Evolutionary conservation across 2,329 filamentous ascomycete genomes (phyloP).

Genomic region (Apiospora koreana): DNA sequence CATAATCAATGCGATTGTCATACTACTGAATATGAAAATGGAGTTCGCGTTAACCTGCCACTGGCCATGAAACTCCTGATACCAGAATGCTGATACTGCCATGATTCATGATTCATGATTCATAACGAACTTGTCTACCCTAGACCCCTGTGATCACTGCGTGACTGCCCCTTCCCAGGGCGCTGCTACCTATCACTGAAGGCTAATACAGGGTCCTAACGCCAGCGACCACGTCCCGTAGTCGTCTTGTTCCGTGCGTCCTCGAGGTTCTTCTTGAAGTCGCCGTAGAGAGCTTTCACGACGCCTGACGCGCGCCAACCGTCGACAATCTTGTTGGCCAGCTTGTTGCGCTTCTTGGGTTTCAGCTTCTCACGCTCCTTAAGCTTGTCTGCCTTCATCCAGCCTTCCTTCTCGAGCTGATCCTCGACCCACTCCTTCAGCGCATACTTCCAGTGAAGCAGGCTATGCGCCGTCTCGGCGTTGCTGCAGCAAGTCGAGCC

Average conservation of each 20-base stretch:
- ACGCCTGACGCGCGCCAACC: slow-evolving; percentile 61
- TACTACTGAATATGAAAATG: too few relatives aligned
- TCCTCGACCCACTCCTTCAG: slow-evolving; percentile 72
- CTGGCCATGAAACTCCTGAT: background rate
- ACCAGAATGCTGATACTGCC: background rate
- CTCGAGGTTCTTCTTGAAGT: slow-evolving; percentile 66
- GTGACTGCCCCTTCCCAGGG: too few relatives aligned
- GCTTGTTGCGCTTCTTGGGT: slow-evolving; percentile 56
- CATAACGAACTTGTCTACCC: background rate
- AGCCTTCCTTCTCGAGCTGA: slow-evolving; percentile 58
- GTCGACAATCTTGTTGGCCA: slow-evolving; percentile 65
- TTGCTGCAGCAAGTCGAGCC: slow-evolving; percentile 45
- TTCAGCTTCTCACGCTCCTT: slow-evolving; percentile 63
- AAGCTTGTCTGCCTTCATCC: slow-evolving; percentile 58
- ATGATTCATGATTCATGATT: background rate
- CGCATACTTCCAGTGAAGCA: slow-evolving; percentile 75
- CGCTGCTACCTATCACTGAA: too few relatives aligned
- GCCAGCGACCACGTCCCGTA: slow-evolving; percentile 24
- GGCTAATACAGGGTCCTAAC: background rate
- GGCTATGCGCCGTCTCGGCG: slow-evolving; percentile 68
- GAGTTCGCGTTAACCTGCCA: background rate
- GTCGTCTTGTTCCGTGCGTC: slow-evolving; percentile 51
- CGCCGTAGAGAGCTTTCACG: slow-evolving; percentile 61
- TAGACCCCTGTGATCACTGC: background rate
- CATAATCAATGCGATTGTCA: too few relatives aligned